These are phyloP conservation scores for Trichopus zeylanicus DNA, from an alignment of 116 monocot species.

Conservation along the genomic window DNA sequence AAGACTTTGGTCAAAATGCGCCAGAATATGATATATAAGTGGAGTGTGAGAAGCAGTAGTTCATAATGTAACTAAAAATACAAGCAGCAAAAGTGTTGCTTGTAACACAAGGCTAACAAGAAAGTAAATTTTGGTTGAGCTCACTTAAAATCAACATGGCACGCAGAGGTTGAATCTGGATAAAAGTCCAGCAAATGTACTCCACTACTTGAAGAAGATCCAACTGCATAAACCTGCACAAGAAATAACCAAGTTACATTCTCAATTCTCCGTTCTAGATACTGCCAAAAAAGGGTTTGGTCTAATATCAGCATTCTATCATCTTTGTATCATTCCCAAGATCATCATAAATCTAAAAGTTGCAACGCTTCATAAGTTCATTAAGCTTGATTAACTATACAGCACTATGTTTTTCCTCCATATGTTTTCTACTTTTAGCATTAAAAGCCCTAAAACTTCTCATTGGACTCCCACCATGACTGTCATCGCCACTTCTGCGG, in stretches of 20 bases:
- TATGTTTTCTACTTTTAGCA: too few relatives aligned
- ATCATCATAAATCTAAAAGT: too few relatives aligned
- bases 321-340: too few relatives aligned
- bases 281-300: too few relatives aligned
- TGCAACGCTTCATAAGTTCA: too few relatives aligned
- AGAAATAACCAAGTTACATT: neutral
- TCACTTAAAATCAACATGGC: conserved; percentile 47
- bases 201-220: conserved; percentile 35
- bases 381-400: too few relatives aligned
- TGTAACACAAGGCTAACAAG: neutral
- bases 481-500: too few relatives aligned
- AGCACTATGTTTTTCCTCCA: too few relatives aligned
- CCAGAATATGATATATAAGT: neutral
- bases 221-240: conserved; percentile 38
- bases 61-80: neutral
- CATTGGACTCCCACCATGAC: too few relatives aligned
- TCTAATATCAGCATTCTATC: too few relatives aligned
- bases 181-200: conserved; percentile 46
- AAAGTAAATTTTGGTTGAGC: neutral
- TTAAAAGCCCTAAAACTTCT: too few relatives aligned
- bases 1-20: neutral
- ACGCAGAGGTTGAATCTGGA: conserved; percentile 42
- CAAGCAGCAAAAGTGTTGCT: neutral
- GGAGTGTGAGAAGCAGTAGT: too few relatives aligned
- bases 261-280: neutral